Percentiles rank a stretch among this genome's conserved stretches.
Conservation (phyloP, 164 flowering plant species). For the Vitis cinerea region DNA sequence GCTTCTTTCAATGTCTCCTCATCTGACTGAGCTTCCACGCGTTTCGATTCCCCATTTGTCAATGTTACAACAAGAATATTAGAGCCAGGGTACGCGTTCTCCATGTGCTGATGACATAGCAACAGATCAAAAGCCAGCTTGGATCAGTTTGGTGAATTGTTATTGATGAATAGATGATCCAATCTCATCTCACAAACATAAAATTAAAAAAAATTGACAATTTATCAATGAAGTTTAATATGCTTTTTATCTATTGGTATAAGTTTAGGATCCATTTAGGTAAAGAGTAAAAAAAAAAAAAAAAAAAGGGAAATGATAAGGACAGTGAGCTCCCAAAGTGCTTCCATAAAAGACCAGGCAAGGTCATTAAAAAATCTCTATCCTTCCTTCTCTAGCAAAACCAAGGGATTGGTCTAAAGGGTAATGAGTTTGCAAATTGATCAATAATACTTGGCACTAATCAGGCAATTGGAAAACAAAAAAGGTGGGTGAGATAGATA, state of each 20-base stretch:
- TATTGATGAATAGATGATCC: background rate
- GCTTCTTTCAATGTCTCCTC: constrained; percentile 74
- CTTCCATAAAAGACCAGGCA: constrained; percentile 4
- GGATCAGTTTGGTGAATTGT: constrained; percentile 6
- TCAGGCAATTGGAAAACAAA: too few relatives aligned
- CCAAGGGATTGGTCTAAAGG: background rate
- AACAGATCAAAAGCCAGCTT: constrained; percentile 23
- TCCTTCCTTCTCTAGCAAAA: background rate
- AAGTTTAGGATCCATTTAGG: background rate
- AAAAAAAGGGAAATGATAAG: background rate
- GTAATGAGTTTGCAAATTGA: too few relatives aligned
- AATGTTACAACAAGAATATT: constrained; percentile 87
- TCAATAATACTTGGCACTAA: too few relatives aligned
- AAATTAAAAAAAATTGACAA: too few relatives aligned
- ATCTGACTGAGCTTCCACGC: constrained; percentile 79
- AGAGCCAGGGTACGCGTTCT: constrained; percentile 91
- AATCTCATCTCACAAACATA: background rate
- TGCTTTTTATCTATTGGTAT: background rate
- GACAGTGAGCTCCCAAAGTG: constrained; percentile 9
- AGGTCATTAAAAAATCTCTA: background rate
- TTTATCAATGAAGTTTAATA: background rate
- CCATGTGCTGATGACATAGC: constrained; percentile 83
- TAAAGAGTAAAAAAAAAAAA: background rate
- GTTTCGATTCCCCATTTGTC: constrained; percentile 93
- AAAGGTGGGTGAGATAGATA: too few relatives aligned